Base-by-base conservation (phyloP, 495 filamentous ascomycete species). In the Xylaria longipes region DNA sequence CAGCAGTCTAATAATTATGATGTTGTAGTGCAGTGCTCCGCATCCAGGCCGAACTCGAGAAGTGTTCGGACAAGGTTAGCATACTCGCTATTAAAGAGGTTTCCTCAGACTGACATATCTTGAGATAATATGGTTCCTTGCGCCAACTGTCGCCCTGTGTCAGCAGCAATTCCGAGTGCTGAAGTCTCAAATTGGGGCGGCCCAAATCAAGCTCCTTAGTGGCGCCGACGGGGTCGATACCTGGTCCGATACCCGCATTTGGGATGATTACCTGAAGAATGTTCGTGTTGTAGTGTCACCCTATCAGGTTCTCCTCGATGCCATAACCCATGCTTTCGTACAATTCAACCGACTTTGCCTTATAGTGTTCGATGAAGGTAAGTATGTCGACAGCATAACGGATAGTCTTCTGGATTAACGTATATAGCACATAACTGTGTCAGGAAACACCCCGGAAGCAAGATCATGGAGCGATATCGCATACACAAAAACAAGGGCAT, bases 311-410 rank as follows among this genome's bases (percentile, higher is more conserved):
- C 87, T 98, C 35, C 80, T 89, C 7, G 94, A 97, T 82, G 94
- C 94, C 2, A 82, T 97, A 62, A 83, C 80, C 11, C 94, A 97
- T 82, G 93, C 87, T 1, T 97, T 97, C 77, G 90, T 98, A 9
- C 84, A 75, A 22, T 88, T 98, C 72, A 78, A 84, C 1, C 82
- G 84, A 0, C 76, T 98, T 39, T 82, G 89, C 25, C 81, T 99
- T 1, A 80, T 99, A 27, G 85, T 98, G 0, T 95, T 97, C 71
- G 95, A 99, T 76, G 95, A 99, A 89, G 94, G 94, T 94, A 76
- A 60, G 82, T 22, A 39, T 74, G 37, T 27, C 35, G 45, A 15
- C 31, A 61, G 7, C 20, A 2, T 33, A 14, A 37, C 20, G 8
- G 39, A 52, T 20, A 68, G 31, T 62, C 12, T 73, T 17, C 56